Evolutionary conservation across 257 asterid genomes (phyloP).

Genomic region (Mitragyna speciosa): DNA sequence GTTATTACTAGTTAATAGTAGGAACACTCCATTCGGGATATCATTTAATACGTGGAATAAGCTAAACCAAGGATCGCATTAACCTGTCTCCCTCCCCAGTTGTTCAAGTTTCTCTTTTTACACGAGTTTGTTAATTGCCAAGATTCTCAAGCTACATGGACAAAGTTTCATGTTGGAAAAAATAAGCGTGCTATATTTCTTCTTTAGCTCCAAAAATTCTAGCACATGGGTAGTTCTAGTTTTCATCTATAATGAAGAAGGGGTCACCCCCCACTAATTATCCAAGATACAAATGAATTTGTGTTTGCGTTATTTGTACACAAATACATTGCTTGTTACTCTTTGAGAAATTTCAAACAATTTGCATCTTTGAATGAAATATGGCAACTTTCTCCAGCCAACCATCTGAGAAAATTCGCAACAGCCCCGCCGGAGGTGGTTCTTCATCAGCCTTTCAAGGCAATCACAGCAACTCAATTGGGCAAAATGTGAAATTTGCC

Average conservation of each 20-base stretch:
- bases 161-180: background rate
- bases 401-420: slow-evolving; percentile 50
- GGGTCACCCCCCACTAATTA: too few relatives aligned
- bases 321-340: background rate
- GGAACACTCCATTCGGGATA: background rate
- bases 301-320: background rate
- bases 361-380: background rate
- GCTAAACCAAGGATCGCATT: background rate
- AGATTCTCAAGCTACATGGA: background rate
- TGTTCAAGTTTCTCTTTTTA: background rate
- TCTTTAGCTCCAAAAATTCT: background rate
- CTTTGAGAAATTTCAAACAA: background rate
- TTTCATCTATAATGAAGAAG: background rate
- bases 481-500: slow-evolving; percentile 75
- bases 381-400: slow-evolving; percentile 48
- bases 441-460: slow-evolving; percentile 33
- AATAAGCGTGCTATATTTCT: background rate
- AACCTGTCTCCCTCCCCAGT: background rate
- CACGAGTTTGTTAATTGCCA: background rate
- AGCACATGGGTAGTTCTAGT: background rate
- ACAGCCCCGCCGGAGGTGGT: slow-evolving; percentile 20
- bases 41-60: background rate
- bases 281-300: background rate
- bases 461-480: slow-evolving; percentile 22
- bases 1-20: background rate